Evolutionary conservation across 1,284 basidiomycete species (phyloP).

Genomic region (Ceratobasidium sp.): DNA sequence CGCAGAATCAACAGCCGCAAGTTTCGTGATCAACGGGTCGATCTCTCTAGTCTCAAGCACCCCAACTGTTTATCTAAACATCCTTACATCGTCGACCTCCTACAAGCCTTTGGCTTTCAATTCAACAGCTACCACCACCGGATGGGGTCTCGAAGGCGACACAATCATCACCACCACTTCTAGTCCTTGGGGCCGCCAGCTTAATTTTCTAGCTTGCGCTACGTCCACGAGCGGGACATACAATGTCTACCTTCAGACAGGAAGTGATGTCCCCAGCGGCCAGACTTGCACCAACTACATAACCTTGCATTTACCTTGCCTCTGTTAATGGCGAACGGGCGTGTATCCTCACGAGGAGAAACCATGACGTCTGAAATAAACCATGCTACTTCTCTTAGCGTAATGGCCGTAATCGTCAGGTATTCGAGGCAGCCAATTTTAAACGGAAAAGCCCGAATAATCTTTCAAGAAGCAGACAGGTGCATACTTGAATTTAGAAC

Average conservation of each 20-base stretch:
- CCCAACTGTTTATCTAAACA: constrained; percentile 66
- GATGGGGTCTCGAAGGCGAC: constrained; percentile 72
- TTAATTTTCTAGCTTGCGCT: constrained; percentile 70
- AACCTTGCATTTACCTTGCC: constrained; percentile 67
- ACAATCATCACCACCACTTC: constrained; percentile 62
- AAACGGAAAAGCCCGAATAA: too few relatives aligned
- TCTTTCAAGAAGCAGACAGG: too few relatives aligned
- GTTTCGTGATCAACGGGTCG: constrained; percentile 66
- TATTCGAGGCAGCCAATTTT: too few relatives aligned
- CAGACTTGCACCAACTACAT: constrained; percentile 61
- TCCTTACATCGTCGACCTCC: constrained; percentile 62
- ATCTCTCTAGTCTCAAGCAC: constrained; percentile 62
- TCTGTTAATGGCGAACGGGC: too few relatives aligned
- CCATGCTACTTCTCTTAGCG: background rate
- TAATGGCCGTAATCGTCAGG: background rate
- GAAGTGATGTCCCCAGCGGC: constrained; percentile 65
- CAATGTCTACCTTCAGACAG: constrained; percentile 66
- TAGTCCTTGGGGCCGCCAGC: constrained; percentile 60
- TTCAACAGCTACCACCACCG: constrained; percentile 64
- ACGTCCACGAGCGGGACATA: constrained; percentile 62
- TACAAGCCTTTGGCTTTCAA: constrained; percentile 67
- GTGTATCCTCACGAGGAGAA: too few relatives aligned
- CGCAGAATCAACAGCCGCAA: constrained; percentile 66
- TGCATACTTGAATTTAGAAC: background rate
- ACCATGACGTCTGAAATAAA: too few relatives aligned